A percentile compares a stretch with the other conserved stretches of the same genome.
Conservation (phyloP, 345 rosid genomes). For the Passiflora organensis region DNA sequence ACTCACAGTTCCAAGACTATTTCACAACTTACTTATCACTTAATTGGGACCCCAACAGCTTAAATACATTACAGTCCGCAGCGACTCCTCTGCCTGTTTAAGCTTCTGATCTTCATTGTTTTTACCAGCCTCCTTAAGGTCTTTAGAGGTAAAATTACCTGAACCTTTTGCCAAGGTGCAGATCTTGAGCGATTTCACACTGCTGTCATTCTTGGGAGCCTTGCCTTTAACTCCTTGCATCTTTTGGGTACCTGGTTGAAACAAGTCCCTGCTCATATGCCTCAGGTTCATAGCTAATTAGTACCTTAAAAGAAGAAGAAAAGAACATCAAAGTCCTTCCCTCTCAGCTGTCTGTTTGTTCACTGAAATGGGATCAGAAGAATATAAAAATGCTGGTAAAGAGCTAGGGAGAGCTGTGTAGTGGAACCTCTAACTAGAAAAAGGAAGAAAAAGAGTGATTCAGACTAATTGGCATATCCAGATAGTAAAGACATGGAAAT, state of each 20-base stretch:
- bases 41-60: slow-evolving; percentile 39
- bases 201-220: slow-evolving; percentile 10
- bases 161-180: slow-evolving; percentile 9
- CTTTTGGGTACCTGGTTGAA: slow-evolving; percentile 17
- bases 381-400: too few species aligned
- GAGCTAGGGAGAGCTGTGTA: background rate
- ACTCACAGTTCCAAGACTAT: background rate
- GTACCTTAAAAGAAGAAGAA: background rate
- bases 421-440: background rate
- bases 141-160: slow-evolving; percentile 12
- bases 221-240: slow-evolving; percentile 19
- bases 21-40: slow-evolving; percentile 1
- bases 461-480: background rate
- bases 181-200: background rate
- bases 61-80: slow-evolving; percentile 40
- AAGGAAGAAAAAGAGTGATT: background rate
- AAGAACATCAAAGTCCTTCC: background rate
- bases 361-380: too few species aligned
- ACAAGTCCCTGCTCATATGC: slow-evolving; percentile 20
- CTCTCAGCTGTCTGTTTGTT: background rate
- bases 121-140: background rate
- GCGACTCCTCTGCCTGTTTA: slow-evolving; percentile 38
- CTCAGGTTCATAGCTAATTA: slow-evolving; percentile 23
- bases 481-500: background rate
- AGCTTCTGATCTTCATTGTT: slow-evolving; percentile 11